A percentile compares a stretch with the other conserved stretches of the same genome.
phyloP scores from a whole-genome alignment of 2,329 filamentous ascomycete genomes.

The Talaromyces verruculosus region DNA sequence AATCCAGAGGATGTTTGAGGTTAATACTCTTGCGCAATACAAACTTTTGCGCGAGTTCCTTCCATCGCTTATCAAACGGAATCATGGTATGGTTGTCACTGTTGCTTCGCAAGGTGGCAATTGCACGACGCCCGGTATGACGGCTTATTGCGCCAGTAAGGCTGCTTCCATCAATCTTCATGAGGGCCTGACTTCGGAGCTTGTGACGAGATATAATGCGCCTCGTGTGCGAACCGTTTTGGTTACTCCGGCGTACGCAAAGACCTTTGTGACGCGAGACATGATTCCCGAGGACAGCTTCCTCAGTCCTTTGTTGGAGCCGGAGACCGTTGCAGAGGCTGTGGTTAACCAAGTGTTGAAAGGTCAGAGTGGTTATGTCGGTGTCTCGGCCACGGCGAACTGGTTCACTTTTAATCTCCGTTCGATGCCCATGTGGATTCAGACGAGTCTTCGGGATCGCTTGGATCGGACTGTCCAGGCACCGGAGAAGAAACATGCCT shows the following conservation, averaged over 20 bases:
- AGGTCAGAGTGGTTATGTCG: constrained; percentile 58
- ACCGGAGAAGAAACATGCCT: constrained; percentile 23
- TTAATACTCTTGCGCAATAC: constrained; percentile 52
- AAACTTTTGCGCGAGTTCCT: constrained; percentile 49
- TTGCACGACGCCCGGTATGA: constrained; percentile 45
- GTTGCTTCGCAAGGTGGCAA: constrained; percentile 54
- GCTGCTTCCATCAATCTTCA: constrained; percentile 51
- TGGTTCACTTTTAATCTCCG: constrained; percentile 46
- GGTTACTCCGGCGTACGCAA: constrained; percentile 18
- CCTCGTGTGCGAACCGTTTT: constrained; percentile 32
- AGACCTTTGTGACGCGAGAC: constrained; percentile 34
- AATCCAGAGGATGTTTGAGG: constrained; percentile 48
- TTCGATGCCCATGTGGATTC: constrained; percentile 63
- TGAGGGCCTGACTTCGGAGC: constrained; percentile 41
- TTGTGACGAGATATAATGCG: constrained; percentile 32
- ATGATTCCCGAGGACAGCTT: constrained; percentile 55
- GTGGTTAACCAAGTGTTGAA: constrained; percentile 61
- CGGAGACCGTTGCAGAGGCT: constrained; percentile 64
- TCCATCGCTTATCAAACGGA: constrained; percentile 46
- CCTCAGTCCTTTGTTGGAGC: constrained; percentile 55
- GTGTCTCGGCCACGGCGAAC: constrained; percentile 53
- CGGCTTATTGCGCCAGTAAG: constrained; percentile 52
- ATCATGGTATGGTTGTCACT: constrained; percentile 56
- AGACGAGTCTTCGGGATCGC: constrained; percentile 52
- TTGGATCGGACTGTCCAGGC: constrained; percentile 28